Conservation (phyloP, 2,329 filamentous ascomycete species). For the Paramyrothecium sp. region DNA sequence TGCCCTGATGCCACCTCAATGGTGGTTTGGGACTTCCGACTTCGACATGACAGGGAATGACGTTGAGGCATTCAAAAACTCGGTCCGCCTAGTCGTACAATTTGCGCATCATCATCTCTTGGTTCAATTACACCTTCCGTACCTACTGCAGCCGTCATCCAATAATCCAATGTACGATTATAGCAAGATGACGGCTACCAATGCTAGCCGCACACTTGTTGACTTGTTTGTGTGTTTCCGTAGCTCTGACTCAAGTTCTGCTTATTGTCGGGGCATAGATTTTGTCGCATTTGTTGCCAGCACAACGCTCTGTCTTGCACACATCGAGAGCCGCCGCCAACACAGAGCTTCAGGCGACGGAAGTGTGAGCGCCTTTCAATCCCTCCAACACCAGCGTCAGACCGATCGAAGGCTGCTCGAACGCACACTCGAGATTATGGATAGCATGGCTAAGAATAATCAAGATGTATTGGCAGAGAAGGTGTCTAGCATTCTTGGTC, state of each 20-base stretch:
- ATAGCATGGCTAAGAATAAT: conserved; percentile 27
- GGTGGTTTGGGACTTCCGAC: conserved; percentile 41
- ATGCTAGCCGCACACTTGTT: conserved; percentile 49
- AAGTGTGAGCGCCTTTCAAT: conserved; percentile 14
- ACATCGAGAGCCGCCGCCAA: conserved; percentile 33
- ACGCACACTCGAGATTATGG: conserved; percentile 32
- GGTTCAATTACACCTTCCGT: conserved; percentile 53
- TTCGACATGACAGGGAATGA: conserved; percentile 10
- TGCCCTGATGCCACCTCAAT: conserved; percentile 37
- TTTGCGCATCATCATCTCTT: conserved; percentile 49
- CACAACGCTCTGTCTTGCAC: conserved; percentile 46
- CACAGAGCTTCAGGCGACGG: conserved; percentile 6
- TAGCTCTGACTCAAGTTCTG: conserved; percentile 30
- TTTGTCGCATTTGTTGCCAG: conserved; percentile 48
- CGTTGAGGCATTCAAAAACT: conserved; percentile 23
- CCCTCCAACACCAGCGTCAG: conserved; percentile 38
- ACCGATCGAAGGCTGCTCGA: conserved; percentile 40
- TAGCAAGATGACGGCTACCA: conserved; percentile 41
- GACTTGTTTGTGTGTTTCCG: conserved; percentile 44
- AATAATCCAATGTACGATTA: conserved; percentile 37
- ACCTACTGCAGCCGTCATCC: conserved; percentile 39
- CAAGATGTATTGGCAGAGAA: conserved; percentile 37
- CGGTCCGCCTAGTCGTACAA: conserved; percentile 38
- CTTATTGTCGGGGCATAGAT: conserved; percentile 47
- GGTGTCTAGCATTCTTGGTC: conserved; percentile 35